Base-by-base conservation (phyloP, 2,329 filamentous ascomycete species). In the Didymella segeticola region DNA sequence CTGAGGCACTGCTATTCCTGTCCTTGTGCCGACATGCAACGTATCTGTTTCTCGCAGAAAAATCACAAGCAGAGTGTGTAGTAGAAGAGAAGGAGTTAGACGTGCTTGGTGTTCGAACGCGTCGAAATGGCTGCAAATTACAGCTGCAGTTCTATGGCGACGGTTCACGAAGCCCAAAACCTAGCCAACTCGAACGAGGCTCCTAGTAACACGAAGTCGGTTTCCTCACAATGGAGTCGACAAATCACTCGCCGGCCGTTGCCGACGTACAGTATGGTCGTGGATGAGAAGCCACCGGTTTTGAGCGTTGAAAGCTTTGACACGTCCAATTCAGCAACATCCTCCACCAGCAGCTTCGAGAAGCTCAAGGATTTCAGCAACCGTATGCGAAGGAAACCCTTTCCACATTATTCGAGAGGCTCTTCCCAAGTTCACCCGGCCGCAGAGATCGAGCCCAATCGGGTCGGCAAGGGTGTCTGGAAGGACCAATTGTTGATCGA, bases 401-500 rank as follows among this genome's bases (percentile, higher is more conserved):
- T 67, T 5, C 59, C 62, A 11, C 33, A 47, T 9, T 58, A 59
- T 30, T 37, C 58, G 12, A 34, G 47, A 46, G 49, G 57, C 3
- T 65, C 63, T 1, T 60, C 62, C 9, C 43, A 47, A 36, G 52
- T 54, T 27, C 61, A 68, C 42, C 56, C 56, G 2, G 62, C 57
- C 11, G 62, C 59, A 33, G 64, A 67, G 11, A 64, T 67, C 26
- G 47, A 68, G 34, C 66, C 62, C 9, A 61, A 57, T 15, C 61
- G 61, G 10, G 61, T 70, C 6, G 60, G 56, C 2, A 58, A 60
- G 11, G 67, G 64, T 6, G 47, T 68, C 34, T 72, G 68, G 68
- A 63, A 66, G 33, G 66, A 70, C 29, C 67, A 70, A 34, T 43
- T 70, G 15, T 56, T 71, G 2, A 62, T 67, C 14, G 69, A 72